A percentile compares a stretch with the other conserved stretches of the same genome.
Evolutionary conservation across 1,284 basidiomycete species (phyloP).

Genomic region (Vanrija sp.): DNA sequence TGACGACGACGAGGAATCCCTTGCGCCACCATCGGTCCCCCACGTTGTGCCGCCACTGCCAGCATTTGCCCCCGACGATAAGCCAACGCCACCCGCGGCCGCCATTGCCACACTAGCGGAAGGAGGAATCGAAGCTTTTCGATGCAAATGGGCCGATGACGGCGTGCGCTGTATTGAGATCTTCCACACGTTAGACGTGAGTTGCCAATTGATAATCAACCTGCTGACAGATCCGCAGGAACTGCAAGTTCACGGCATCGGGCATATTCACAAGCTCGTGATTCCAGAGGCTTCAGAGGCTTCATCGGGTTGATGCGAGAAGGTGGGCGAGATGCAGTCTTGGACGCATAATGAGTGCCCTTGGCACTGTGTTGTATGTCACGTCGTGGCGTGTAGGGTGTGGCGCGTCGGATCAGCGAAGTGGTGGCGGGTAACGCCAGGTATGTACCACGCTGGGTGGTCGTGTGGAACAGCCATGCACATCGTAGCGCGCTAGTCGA

Average conservation of each 20-base stretch:
- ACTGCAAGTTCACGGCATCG: constrained; percentile 14
- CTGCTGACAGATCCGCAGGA: constrained; percentile 9
- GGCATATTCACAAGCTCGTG: constrained; percentile 8
- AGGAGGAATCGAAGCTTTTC: constrained; percentile 12
- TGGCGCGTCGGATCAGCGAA: no score
- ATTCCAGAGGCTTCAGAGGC: no score
- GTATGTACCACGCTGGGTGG: no score
- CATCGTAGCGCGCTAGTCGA: no score
- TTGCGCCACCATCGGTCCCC: background rate
- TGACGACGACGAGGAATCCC: constrained; percentile 1
- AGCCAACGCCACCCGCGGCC: background rate
- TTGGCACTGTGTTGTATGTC: no score
- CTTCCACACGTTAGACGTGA: constrained; percentile 17
- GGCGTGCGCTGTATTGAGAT: constrained; percentile 10
- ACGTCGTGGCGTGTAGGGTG: no score
- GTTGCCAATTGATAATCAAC: background rate
- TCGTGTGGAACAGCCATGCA: no score
- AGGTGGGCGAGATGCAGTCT: no score
- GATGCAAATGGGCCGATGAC: constrained; percentile 20
- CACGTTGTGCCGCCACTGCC: constrained; percentile 4
- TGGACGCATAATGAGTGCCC: no score
- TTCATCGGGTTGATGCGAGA: no score
- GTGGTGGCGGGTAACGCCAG: no score
- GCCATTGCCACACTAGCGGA: constrained; percentile 8
- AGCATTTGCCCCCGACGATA: constrained; percentile 6